A percentile compares a stretch with the other conserved stretches of the same genome.
Conservation (phyloP, 2,329 filamentous ascomycete genomes). For the Apiospora arundinis region DNA sequence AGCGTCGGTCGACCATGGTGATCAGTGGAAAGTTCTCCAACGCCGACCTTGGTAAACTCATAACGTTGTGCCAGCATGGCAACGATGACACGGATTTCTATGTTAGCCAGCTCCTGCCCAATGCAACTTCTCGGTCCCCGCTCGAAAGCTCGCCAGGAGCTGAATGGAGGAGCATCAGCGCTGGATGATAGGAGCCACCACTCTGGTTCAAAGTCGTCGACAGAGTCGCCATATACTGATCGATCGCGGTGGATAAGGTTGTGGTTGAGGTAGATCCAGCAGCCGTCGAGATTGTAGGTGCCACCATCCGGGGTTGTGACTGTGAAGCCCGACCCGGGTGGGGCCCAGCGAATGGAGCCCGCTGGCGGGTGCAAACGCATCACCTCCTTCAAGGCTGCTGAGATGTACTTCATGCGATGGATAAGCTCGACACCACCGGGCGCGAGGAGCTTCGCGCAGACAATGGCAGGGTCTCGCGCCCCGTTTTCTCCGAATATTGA, state of each 20-base stretch:
- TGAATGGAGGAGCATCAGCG: background rate
- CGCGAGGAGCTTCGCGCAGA: conserved; percentile 22
- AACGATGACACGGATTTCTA: conserved; percentile 57
- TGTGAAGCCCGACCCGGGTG: conserved; percentile 26
- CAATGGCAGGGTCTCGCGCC: conserved; percentile 14
- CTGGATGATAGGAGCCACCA: background rate
- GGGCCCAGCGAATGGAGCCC: conserved; percentile 23
- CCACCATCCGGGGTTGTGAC: conserved; percentile 26
- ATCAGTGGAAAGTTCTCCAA: background rate
- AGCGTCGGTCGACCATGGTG: conserved; percentile 19
- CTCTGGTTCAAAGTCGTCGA: background rate
- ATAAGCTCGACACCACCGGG: conserved; percentile 18
- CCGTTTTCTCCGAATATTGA: background rate
- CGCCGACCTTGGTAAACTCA: conserved; percentile 47
- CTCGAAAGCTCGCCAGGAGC: conserved; percentile 59
- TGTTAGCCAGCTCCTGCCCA: conserved; percentile 61
- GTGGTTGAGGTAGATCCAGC: conserved; percentile 27
- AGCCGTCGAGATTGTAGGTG: conserved; percentile 29
- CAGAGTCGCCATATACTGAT: conserved; percentile 26
- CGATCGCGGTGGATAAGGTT: conserved; percentile 26
- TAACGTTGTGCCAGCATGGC: conserved; percentile 55
- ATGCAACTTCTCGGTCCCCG: conserved; percentile 62
- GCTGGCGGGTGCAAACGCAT: conserved; percentile 28
- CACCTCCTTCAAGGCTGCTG: conserved; percentile 28
- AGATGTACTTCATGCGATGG: conserved; percentile 26